Conservation (phyloP, 1,284 basidiomycete species). For the Pseudozyma flocculosa region DNA sequence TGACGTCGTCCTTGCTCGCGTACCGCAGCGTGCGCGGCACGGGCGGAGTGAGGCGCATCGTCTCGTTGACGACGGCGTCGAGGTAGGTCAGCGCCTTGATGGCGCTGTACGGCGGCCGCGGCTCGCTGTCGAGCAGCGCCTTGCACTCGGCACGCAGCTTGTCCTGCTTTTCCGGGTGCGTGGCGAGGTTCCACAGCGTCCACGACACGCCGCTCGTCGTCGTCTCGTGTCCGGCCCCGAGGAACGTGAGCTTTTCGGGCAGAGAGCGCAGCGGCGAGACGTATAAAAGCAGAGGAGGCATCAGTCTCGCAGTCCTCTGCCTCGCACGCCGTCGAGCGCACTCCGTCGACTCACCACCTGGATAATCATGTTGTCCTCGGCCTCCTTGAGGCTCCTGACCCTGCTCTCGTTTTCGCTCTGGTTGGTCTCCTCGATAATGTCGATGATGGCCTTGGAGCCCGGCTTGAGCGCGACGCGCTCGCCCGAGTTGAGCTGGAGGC, state of each 20-base stretch:
- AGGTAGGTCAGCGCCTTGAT: slow-evolving; percentile 71
- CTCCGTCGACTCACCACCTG: slow-evolving; percentile 15
- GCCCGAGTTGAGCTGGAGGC: slow-evolving; percentile 39
- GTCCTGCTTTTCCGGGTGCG: slow-evolving; percentile 64
- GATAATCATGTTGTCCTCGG: slow-evolving; percentile 36
- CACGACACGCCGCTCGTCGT: slow-evolving; percentile 72
- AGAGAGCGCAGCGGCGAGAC: no score
- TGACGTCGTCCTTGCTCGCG: slow-evolving; percentile 18
- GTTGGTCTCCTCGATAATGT: slow-evolving; percentile 30
- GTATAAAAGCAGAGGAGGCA: no score
- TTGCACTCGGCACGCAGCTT: slow-evolving; percentile 65
- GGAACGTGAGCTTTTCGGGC: slow-evolving; percentile 31
- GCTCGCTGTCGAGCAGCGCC: slow-evolving; percentile 27
- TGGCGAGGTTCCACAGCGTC: slow-evolving; percentile 70
- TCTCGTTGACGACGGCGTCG: slow-evolving; percentile 67
- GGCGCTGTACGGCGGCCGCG: slow-evolving; percentile 61
- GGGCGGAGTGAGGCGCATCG: slow-evolving; percentile 42
- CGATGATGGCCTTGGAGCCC: slow-evolving; percentile 29
- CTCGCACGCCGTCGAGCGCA: no score
- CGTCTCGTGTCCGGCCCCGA: slow-evolving; percentile 58
- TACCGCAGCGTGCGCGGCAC: slow-evolving; percentile 35
- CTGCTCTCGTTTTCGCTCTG: slow-evolving; percentile 33
- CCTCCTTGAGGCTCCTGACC: slow-evolving; percentile 34
- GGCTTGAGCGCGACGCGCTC: slow-evolving; percentile 8
- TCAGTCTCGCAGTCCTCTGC: no score